Conservation (phyloP, 257 asterid genomes). For the Striga asiatica region DNA sequence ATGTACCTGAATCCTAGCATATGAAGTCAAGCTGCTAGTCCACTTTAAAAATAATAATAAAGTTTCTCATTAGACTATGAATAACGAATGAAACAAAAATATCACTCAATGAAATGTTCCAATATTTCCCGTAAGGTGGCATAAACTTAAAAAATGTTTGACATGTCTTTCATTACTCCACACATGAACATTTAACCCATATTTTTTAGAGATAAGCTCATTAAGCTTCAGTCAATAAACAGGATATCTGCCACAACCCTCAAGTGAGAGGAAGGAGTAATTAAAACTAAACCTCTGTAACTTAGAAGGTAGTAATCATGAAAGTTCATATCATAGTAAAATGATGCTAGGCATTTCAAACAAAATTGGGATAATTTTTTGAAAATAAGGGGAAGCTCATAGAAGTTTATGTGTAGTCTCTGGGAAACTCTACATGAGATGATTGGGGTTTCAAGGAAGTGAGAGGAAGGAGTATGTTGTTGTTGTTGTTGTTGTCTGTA, state of each 20-base stretch:
- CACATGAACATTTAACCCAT: constrained; percentile 1
- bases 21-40: constrained; percentile 9
- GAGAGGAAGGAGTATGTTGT: neutral
- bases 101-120: neutral
- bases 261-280: neutral
- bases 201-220: neutral
- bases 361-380: constrained; percentile 5
- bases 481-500: neutral
- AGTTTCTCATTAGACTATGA: too few species aligned
- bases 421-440: neutral
- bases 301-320: constrained; percentile 4
- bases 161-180: neutral
- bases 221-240: too few species aligned
- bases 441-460: neutral
- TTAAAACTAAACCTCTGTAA: neutral
- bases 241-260: constrained; percentile 2
- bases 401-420: neutral
- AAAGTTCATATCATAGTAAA: neutral
- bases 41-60: neutral
- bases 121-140: too few species aligned
- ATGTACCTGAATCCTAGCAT: neutral
- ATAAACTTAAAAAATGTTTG: too few species aligned
- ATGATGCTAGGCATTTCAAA: constrained; percentile 6
- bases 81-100: too few species aligned
- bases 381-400: constrained; percentile 12